Evolutionary conservation across 2,329 filamentous ascomycete genomes (phyloP).

Genomic region (Gnomoniopsis sp.): DNA sequence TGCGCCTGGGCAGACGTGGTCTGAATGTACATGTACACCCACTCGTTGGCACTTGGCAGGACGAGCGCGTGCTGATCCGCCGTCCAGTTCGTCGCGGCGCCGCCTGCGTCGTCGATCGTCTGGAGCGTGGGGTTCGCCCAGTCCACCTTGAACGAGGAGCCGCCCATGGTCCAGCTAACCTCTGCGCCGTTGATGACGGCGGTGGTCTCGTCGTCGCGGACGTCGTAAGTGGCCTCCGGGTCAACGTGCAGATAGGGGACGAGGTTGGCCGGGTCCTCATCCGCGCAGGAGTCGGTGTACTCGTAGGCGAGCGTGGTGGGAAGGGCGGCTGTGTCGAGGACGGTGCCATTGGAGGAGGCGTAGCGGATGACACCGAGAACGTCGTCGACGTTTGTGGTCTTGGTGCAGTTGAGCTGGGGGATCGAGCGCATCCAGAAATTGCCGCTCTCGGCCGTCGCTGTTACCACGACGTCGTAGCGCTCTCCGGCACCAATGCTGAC

Average conservation of each 20-base stretch:
- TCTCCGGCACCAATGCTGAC: slow-evolving; percentile 42
- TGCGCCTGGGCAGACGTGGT: slow-evolving; percentile 32
- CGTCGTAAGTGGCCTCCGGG: neutral
- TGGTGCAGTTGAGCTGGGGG: slow-evolving; percentile 15
- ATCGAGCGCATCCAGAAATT: slow-evolving; percentile 24
- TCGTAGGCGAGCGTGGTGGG: neutral
- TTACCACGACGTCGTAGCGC: slow-evolving; percentile 36
- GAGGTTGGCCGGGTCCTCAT: neutral
- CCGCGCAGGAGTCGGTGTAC: neutral
- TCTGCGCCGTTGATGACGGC: slow-evolving; percentile 5
- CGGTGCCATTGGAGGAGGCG: slow-evolving; percentile 21
- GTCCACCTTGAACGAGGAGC: slow-evolving; percentile 1
- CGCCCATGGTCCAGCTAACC: neutral
- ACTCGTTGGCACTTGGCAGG: slow-evolving; percentile 16
- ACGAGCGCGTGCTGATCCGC: neutral
- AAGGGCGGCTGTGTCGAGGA: slow-evolving; percentile 25
- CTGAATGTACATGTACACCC: slow-evolving; percentile 26
- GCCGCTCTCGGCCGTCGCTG: slow-evolving; percentile 28
- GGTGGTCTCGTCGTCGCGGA: slow-evolving; percentile 16
- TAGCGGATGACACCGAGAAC: slow-evolving; percentile 26
- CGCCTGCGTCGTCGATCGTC: neutral
- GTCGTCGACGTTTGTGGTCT: slow-evolving; percentile 13
- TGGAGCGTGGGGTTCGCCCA: slow-evolving; percentile 18
- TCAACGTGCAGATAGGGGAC: neutral
- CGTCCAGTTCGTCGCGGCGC: neutral